Base-by-base conservation (phyloP, 2,329 filamentous ascomycete genomes). In the Neonectria coccinea region DNA sequence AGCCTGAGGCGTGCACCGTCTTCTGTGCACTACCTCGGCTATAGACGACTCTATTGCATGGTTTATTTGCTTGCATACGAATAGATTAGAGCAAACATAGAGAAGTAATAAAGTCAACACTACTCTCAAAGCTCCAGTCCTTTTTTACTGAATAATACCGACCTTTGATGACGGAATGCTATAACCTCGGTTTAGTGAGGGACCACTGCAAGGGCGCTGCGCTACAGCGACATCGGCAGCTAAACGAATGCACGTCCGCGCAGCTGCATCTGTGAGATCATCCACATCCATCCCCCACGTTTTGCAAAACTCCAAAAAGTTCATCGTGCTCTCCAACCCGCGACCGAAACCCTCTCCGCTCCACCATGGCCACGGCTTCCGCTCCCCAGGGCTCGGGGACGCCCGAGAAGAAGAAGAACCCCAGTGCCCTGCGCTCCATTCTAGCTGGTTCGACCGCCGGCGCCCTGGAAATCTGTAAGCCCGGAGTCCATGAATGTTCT, bases 401-500 rank as follows among this genome's bases (percentile, higher is more conserved):
- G 42, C 39, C 71, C 39, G 73, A 75, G 18, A 78, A 78, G 73
- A 78, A 78, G 47, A 75, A 78, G 71, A 76, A 78, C 81, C 92
- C 94, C 51, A 97, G 92, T 75, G 88, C 92, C 53, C 80, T 97
- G 77, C 92, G 96, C 72, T 97, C 94, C 64, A 92, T 98, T 73
- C 85, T 98, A 73, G 96, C 96, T 60, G 96, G 96, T 68, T 93
- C 93, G 61, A 92, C 92, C n/a, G 96, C 95, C 59, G 96, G 96
- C 75, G 96, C 94, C 59, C 88, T 98, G 70, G 95, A 99, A 82
- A 98, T 98, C 79, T 89, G 92, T 94, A 83, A 72, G 81, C 73
- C 27, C 31, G 22, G 5, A 6, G 5, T 39, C 55, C 51, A 64
- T 55, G 20, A n/a, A 31, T 33, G 31, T 12, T 10, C 45, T 25